phyloP scores from a whole-genome alignment of 2,329 filamentous ascomycete species.

The Epichloe hybrida region DNA sequence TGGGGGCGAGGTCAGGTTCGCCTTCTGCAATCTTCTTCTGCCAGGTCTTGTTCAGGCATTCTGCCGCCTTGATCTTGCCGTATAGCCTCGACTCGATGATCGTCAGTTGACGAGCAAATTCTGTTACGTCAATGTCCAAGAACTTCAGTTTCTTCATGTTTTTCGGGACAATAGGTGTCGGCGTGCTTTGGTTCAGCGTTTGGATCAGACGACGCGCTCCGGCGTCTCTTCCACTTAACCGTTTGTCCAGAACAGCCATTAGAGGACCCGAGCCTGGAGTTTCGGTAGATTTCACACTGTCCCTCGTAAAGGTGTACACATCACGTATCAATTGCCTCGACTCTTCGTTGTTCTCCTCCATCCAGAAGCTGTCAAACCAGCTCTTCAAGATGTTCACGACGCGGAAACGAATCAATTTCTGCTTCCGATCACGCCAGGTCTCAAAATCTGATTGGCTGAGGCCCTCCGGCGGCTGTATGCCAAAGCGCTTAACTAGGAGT shows the following conservation, averaged over 20 bases:
- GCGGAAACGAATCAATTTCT: constrained; percentile 88
- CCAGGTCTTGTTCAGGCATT: constrained; percentile 98
- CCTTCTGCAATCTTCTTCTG: constrained; percentile 82
- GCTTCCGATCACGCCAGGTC: constrained; percentile 83
- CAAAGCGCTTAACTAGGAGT: constrained; percentile 80
- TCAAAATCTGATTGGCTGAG: constrained; percentile 65
- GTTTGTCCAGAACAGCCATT: constrained; percentile 78
- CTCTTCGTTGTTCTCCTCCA: constrained; percentile 80
- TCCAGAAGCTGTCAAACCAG: constrained; percentile 99
- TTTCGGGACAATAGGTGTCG: constrained; percentile 84
- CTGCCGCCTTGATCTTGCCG: constrained; percentile 87
- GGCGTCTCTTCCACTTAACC: constrained; percentile 76
- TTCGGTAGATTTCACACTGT: constrained; percentile 84
- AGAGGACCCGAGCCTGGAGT: constrained; percentile 78
- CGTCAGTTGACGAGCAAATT: constrained; percentile 94
- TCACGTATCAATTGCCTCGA: constrained; percentile 75
- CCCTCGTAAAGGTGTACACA: constrained; percentile 81
- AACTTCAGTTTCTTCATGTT: constrained; percentile 99
- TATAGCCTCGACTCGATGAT: constrained; percentile 94
- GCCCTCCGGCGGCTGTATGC: constrained; percentile 78
- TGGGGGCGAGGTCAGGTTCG: constrained; percentile 74
- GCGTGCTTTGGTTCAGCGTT: constrained; percentile 70
- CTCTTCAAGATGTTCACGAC: constrained; percentile 96
- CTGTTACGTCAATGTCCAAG: constrained; percentile 85
- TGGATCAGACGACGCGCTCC: constrained; percentile 76